Conservation (phyloP, 352 stramenopile species). For the Globisporangium emineosum region DNA sequence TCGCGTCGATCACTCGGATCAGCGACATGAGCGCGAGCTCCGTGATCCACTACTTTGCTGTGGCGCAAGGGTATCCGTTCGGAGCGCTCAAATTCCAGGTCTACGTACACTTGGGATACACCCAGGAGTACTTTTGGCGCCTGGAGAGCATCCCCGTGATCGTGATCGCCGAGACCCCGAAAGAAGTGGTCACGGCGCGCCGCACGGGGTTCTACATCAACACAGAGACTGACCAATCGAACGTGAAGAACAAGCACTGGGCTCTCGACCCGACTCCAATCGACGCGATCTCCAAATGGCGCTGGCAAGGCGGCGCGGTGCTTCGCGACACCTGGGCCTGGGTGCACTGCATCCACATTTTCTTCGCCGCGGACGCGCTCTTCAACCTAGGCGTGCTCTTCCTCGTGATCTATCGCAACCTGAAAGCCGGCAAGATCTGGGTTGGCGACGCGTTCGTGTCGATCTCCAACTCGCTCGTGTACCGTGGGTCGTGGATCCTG, state of each 20-base stretch:
- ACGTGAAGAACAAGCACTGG: constrained; percentile 31
- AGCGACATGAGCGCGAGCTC: background rate
- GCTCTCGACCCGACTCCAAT: constrained; percentile 16
- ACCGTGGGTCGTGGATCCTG: constrained; percentile 28
- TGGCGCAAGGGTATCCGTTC: background rate
- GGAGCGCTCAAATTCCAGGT: constrained; percentile 1
- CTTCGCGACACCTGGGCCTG: constrained; percentile 46
- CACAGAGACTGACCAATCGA: constrained; percentile 28
- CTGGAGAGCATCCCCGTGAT: background rate
- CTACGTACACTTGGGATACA: background rate
- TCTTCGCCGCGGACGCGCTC: constrained; percentile 40
- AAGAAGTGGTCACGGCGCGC: constrained; percentile 22
- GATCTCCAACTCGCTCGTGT: constrained; percentile 33
- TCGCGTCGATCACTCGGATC: background rate
- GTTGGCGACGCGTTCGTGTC: constrained; percentile 46
- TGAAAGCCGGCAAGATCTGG: constrained; percentile 35
- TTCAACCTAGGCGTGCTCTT: constrained; percentile 38
- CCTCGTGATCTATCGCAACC: constrained; percentile 35
- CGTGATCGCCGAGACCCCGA: background rate
- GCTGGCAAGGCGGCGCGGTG: constrained; percentile 27
- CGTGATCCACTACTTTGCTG: background rate
- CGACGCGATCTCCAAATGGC: constrained; percentile 18
- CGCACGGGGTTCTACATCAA: constrained; percentile 21
- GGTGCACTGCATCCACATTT: constrained; percentile 41
- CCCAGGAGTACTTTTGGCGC: background rate